Base-by-base conservation (phyloP, 2,329 filamentous ascomycete species). In the Alternaria brassicae region DNA sequence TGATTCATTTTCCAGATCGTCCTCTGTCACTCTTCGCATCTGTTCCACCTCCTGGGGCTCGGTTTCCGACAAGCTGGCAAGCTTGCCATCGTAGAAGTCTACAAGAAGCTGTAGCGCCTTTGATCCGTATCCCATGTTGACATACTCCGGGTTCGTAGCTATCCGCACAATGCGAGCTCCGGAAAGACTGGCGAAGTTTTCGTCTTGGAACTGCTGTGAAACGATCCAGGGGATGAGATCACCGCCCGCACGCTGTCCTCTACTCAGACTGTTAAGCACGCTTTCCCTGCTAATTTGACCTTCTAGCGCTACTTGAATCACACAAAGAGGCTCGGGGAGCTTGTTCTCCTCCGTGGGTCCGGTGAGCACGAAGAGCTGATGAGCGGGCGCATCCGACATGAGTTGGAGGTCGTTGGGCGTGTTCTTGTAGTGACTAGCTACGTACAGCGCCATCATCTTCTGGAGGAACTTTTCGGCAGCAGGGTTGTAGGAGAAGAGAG, bases 141-240 rank as follows among this genome's bases (percentile, higher is more conserved):
- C 84, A 70, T 97, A 97, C 67, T 98, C 93, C 0, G 96, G 95
- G 75, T 97, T 96, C 0, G 95, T 97, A 19, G 96, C 95, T 71
- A 99, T 98, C 48, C 95, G 88, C 15, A 99, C 94, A 45, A 99
- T 82, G 61, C 95, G 88, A 32, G 94, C 95, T 56, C 95, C 96
- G 13, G 94, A 98, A 1, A 99, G 84, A 39, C 91, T 89, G 12
- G 94, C 95, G 75, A 99, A 99, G 66, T 97, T 93, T 66, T 96
- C 92, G 71, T 99, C 95, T 74, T 98, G 95, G 82, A 97, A 99
- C 76, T 99, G 95, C 76, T 98, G 93, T 76, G 92, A 96, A 63
- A 99, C 91, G 30, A 98, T 86, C 95, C 95, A 99, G 1, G 95
- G 95, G 57, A 99, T 99, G 53, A 99, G 81, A 77, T 99, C 95